These are phyloP conservation scores for Fagus crenata DNA, from an alignment of 306 rosid species.

Conservation along the genomic window DNA sequence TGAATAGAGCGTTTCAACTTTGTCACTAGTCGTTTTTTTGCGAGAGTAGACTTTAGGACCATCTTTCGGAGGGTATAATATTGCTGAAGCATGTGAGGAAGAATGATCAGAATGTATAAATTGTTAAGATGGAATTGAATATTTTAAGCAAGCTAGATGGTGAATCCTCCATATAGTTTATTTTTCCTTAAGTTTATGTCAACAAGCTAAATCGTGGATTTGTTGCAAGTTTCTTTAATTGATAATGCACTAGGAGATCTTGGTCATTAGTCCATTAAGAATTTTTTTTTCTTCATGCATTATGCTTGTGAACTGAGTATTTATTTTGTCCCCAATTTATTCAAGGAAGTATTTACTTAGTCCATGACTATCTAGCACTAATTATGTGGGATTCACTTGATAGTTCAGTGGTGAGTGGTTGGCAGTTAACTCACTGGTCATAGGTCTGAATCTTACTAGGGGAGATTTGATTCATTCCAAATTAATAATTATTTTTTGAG, in stretches of 20 bases:
- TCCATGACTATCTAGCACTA: no score
- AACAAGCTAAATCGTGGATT: not conserved
- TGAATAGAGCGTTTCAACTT: not conserved
- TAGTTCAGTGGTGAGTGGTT: no score
- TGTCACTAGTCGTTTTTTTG: not conserved
- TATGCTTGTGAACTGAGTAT: constrained; percentile 7
- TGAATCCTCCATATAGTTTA: not conserved
- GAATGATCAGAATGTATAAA: not conserved
- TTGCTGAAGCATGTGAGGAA: not conserved
- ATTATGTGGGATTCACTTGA: no score
- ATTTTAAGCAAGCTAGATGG: not conserved
- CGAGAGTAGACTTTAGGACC: not conserved
- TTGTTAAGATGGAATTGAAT: no score
- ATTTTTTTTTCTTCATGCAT: not conserved
- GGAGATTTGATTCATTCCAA: no score
- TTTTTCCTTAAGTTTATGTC: not conserved
- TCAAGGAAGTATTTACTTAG: not conserved
- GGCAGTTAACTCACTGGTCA: no score
- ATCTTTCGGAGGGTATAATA: not conserved
- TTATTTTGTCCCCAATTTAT: not conserved
- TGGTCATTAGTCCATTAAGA: not conserved
- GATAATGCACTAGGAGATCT: not conserved
- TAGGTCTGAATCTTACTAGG: no score
- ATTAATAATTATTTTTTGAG: no score
- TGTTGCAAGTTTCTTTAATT: not conserved